Evolutionary conservation across 371 early-diverging fungal species (phyloP).

Genomic region (Mucor sp.): DNA sequence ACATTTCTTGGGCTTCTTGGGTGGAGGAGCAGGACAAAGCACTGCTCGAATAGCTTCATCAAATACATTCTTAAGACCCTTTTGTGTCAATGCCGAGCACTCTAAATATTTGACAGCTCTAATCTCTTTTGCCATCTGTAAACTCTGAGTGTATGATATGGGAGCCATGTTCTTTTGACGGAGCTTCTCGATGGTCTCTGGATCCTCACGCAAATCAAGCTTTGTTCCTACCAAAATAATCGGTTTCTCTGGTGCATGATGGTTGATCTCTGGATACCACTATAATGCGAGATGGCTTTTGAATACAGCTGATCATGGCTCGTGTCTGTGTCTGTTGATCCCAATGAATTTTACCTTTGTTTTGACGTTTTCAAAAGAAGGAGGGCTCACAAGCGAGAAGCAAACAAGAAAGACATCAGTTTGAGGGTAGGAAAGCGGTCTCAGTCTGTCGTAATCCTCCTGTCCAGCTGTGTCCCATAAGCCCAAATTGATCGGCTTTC

Average conservation of each 20-base stretch:
- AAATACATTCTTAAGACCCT: constrained; percentile 96
- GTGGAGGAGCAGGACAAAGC: constrained; percentile 58
- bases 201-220: constrained; percentile 66
- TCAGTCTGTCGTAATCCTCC: constrained; percentile 85
- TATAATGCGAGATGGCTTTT: constrained; percentile 13
- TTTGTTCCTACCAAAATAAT: constrained; percentile 76
- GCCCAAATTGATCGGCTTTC: constrained; percentile 80
- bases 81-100: constrained; percentile 86
- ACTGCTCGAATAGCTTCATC: constrained; percentile 97
- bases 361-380: constrained; percentile 82
- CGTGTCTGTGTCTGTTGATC: background rate
- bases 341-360: constrained; percentile 59
- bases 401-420: constrained; percentile 91
- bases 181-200: constrained; percentile 59
- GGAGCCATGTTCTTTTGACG: constrained; percentile 73
- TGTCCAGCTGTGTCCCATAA: constrained; percentile 95
- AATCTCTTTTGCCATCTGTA: constrained; percentile 79
- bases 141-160: constrained; percentile 71
- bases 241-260: constrained; percentile 63
- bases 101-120: constrained; percentile 83
- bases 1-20: constrained; percentile 72
- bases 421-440: constrained; percentile 86
- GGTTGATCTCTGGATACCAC: constrained; percentile 71
- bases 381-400: constrained; percentile 77
- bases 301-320: background rate